Percentiles rank a stretch among this genome's conserved stretches.
Evolutionary conservation across 176 grass and related monocot genomes (phyloP).

Genomic region (Thalia dealbata): DNA sequence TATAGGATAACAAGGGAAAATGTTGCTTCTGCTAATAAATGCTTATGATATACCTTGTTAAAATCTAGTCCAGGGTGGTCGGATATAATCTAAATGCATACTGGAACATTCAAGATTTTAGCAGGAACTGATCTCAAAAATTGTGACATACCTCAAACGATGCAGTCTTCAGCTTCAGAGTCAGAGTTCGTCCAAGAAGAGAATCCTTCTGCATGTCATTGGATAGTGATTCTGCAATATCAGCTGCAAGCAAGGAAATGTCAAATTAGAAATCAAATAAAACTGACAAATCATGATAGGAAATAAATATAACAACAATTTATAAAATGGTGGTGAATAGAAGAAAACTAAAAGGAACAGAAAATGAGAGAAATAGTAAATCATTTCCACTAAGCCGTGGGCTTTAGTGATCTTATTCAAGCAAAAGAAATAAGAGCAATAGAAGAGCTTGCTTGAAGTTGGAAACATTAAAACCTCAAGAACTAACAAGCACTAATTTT

Average conservation of each 20-base stretch:
- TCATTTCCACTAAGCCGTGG: background rate
- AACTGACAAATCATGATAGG: background rate
- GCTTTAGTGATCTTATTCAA: background rate
- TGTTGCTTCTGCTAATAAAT: background rate
- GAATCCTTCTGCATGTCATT: slow-evolving; percentile 74
- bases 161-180: slow-evolving; percentile 90
- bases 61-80: background rate
- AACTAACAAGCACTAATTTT: background rate
- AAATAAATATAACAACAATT: background rate
- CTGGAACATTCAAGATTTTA: background rate
- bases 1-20: background rate
- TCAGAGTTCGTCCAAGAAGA: slow-evolving; percentile 61
- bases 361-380: background rate
- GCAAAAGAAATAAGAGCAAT: background rate
- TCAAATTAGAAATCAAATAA: background rate
- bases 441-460: background rate
- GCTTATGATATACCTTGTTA: background rate
- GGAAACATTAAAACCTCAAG: background rate
- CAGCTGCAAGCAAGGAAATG: slow-evolving; percentile 33
- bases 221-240: slow-evolving; percentile 65
- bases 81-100: background rate
- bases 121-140: background rate
- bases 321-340: background rate
- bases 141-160: slow-evolving; percentile 59
- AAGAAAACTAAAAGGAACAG: background rate